A percentile compares a stretch with the other conserved stretches of the same genome.
phyloP scores from a whole-genome alignment of 2,329 filamentous ascomycete species.

The Diplodia scrobiculata region DNA sequence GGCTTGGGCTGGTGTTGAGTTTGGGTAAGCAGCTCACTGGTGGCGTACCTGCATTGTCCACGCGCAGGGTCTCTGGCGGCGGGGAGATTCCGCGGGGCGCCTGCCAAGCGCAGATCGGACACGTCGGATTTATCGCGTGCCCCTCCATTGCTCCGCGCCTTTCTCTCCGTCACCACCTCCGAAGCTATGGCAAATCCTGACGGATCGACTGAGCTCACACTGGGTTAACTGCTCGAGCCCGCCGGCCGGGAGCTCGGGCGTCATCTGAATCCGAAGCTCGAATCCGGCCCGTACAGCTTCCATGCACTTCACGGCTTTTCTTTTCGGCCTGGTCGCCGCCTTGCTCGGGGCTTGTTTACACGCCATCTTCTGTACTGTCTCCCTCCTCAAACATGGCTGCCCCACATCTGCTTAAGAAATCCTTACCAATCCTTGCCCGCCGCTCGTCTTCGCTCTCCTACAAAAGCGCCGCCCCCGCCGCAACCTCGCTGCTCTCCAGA shows the following conservation, averaged over 20 bases:
- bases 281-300: slow-evolving; percentile 1
- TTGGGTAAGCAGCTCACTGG: neutral
- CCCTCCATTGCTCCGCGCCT: slow-evolving; percentile 5
- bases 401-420: slow-evolving; percentile 40
- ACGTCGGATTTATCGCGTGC: slow-evolving; percentile 25
- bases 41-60: neutral
- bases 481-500: neutral
- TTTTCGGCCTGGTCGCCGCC: neutral
- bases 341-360: neutral
- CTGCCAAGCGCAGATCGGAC: neutral
- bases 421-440: slow-evolving; percentile 37
- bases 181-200: slow-evolving; percentile 16
- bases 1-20: neutral
- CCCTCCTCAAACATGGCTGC: slow-evolving; percentile 26
- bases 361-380: slow-evolving; percentile 1
- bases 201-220: neutral
- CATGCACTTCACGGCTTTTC: slow-evolving; percentile 26
- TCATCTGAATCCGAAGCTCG: neutral
- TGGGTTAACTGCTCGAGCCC: slow-evolving; percentile 4
- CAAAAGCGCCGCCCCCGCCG: slow-evolving; percentile 27
- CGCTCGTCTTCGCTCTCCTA: slow-evolving; percentile 6
- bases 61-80: neutral
- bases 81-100: slow-evolving; percentile 10
- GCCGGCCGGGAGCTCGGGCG: neutral
- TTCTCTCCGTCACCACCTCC: slow-evolving; percentile 4